Evolutionary conservation across 2,329 filamentous ascomycete genomes (phyloP).

Genomic region (Raffaelea arxii): DNA sequence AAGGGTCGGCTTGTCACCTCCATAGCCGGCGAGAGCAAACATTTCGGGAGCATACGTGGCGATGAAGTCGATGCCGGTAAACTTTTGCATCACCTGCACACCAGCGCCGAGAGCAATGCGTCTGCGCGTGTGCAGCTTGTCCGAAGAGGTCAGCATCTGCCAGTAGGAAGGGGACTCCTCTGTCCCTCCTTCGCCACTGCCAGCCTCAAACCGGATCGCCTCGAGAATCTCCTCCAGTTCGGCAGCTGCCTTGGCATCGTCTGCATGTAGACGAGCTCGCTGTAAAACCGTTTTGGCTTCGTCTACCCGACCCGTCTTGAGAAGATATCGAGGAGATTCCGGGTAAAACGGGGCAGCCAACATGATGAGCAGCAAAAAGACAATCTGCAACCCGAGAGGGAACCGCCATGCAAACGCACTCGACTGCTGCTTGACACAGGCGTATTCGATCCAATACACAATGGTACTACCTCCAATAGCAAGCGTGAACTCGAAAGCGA

Average conservation of each 20-base stretch:
- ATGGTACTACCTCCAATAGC: not conserved
- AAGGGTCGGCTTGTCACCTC: not conserved
- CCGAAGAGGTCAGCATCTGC: not conserved
- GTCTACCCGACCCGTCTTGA: conserved; percentile 42
- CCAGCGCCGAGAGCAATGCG: not conserved
- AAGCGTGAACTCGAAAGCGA: not conserved
- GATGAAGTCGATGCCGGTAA: conserved; percentile 2
- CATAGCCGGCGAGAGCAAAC: not conserved
- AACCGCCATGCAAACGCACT: conserved; percentile 25
- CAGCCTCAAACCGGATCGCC: not conserved
- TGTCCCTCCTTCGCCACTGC: no score
- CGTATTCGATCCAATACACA: conserved; percentile 32
- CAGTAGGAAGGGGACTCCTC: not conserved
- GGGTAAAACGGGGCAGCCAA: conserved; percentile 23
- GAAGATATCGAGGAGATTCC: conserved; percentile 42
- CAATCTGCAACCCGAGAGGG: conserved; percentile 24
- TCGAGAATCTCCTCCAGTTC: not conserved
- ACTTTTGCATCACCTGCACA: conserved; percentile 1
- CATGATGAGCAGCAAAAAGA: conserved; percentile 25
- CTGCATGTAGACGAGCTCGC: not conserved
- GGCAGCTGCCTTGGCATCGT: not conserved
- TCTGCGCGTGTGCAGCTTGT: not conserved
- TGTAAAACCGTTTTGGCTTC: conserved; percentile 42
- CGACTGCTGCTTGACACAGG: conserved; percentile 19
- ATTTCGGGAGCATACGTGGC: conserved; percentile 1